phyloP scores from a whole-genome alignment of 2,329 filamentous ascomycete genomes.

The Sphaerulina vaccinii region DNA sequence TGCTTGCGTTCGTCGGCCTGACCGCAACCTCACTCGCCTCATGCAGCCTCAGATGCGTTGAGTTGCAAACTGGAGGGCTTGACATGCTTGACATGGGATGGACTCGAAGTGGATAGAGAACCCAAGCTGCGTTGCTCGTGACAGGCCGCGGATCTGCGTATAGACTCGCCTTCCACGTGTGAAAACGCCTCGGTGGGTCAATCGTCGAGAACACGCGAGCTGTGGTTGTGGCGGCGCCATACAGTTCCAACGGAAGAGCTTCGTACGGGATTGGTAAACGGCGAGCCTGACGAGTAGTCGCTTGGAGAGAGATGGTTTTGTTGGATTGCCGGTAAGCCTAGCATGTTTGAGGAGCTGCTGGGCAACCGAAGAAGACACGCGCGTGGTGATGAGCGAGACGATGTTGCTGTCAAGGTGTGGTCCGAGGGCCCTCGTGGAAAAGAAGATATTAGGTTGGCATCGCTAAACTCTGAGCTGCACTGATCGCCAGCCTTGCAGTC shows the following conservation, averaged over 20 bases:
- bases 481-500: constrained; percentile 2
- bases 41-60: not conserved
- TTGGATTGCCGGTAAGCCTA: not conserved
- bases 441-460: constrained; percentile 8
- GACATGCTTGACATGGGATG: not conserved
- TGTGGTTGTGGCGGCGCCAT: constrained; percentile 9
- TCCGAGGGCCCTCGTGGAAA: not conserved
- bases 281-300: not conserved
- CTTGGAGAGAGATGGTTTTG: not conserved
- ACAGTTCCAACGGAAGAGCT: not conserved
- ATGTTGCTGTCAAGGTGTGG: no score
- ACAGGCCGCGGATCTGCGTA: not conserved
- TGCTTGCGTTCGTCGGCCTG: not conserved
- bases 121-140: not conserved
- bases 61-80: not conserved
- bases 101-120: not conserved
- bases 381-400: no score
- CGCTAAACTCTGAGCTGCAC: not conserved
- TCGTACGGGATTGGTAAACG: not conserved
- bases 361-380: not conserved
- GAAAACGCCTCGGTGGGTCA: not conserved
- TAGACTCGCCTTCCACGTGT: not conserved
- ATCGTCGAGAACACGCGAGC: not conserved
- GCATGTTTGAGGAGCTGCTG: not conserved
- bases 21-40: constrained; percentile 6